phyloP scores from a whole-genome alignment of 129 eudicot genomes.

The Ambrosia trifida region DNA sequence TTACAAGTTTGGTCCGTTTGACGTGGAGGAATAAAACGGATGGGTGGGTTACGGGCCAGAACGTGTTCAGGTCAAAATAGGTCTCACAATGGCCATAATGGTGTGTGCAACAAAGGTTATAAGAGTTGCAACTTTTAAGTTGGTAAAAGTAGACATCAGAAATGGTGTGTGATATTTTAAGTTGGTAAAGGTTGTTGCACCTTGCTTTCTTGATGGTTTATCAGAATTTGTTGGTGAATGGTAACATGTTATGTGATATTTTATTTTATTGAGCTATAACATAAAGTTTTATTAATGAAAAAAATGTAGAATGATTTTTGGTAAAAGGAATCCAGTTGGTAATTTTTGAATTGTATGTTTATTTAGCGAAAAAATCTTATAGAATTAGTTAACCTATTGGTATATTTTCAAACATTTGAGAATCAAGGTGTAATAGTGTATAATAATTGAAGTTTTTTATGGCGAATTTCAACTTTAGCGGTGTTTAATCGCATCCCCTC shows the following conservation, averaged over 20 bases:
- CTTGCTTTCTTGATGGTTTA: constrained; percentile 10
- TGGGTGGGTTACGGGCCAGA: neutral
- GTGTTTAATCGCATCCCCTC: no score
- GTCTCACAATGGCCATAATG: neutral
- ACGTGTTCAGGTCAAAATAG: neutral
- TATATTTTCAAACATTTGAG: no score
- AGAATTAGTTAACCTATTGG: no score
- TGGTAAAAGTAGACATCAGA: constrained; percentile 12
- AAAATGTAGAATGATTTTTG: neutral
- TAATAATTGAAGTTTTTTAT: no score
- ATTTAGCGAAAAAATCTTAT: no score
- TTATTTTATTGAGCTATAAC: neutral
- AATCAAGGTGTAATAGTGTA: no score
- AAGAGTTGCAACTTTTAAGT: neutral
- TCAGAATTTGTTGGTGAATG: neutral
- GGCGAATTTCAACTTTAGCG: no score
- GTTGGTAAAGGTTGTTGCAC: neutral
- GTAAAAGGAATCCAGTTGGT: no score
- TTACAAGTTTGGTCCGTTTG: constrained; percentile 3
- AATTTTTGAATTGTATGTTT: no score
- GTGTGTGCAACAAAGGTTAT: neutral
- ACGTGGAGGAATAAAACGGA: neutral
- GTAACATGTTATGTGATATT: neutral
- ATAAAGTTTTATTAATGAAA: neutral
- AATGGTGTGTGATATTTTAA: constrained; percentile 6